phyloP scores from a whole-genome alignment of 2,329 filamentous ascomycete genomes.

The Pseudocercospora eumusae region DNA sequence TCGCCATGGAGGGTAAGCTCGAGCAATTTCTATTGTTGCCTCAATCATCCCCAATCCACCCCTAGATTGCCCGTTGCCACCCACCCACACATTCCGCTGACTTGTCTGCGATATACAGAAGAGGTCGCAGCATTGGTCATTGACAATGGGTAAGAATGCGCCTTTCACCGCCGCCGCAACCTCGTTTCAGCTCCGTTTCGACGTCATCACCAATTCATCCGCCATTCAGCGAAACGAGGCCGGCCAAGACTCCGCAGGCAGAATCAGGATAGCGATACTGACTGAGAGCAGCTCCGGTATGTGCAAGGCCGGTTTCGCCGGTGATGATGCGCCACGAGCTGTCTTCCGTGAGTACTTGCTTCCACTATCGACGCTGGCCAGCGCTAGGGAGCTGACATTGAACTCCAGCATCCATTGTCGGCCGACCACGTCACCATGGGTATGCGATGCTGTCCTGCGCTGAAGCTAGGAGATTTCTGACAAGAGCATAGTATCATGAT shows the following conservation, averaged over 20 bases:
- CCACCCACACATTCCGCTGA: slow-evolving; percentile 34
- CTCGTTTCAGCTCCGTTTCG: slow-evolving; percentile 36
- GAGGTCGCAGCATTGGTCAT: slow-evolving; percentile 99
- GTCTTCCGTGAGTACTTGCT: slow-evolving; percentile 90
- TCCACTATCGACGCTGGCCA: slow-evolving; percentile 36
- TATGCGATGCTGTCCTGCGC: slow-evolving; percentile 53
- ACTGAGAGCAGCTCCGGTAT: slow-evolving; percentile 82
- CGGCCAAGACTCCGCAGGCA: slow-evolving; percentile 12
- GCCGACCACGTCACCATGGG: slow-evolving; percentile 99
- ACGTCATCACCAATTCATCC: slow-evolving; percentile 37
- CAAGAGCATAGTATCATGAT: slow-evolving; percentile 88
- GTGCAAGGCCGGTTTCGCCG: slow-evolving; percentile 99
- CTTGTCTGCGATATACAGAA: slow-evolving; percentile 61
- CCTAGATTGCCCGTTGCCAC: slow-evolving; percentile 16
- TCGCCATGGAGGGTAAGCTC: slow-evolving; percentile 39
- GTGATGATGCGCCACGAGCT: slow-evolving; percentile 99
- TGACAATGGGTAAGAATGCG: slow-evolving; percentile 96
- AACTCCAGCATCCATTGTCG: slow-evolving; percentile 91
- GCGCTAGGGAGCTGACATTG: slow-evolving; percentile 32
- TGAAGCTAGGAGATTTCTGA: slow-evolving; percentile 42
- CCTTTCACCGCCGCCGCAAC: slow-evolving; percentile 40
- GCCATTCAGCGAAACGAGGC: slow-evolving; percentile 20
- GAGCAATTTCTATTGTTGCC: slow-evolving; percentile 26
- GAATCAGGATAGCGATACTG: slow-evolving; percentile 27
- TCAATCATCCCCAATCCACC: slow-evolving; percentile 20